Evolutionary conservation across 768 basidiomycete species (phyloP), one percentile per base, ranked within the genome.

Genomic region (Macrolepiota albuminosa): DNA sequence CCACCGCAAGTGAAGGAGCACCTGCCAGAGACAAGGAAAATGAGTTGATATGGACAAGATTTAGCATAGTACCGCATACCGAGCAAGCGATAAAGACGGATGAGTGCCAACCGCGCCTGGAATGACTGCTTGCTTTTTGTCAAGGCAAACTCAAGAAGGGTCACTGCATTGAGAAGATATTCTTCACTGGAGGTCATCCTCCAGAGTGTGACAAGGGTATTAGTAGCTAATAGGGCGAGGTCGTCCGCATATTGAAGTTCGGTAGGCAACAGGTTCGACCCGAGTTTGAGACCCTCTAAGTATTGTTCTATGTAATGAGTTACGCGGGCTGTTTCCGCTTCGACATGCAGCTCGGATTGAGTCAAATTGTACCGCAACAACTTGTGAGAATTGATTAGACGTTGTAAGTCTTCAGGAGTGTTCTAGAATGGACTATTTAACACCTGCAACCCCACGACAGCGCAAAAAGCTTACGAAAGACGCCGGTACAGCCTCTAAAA

Each of bases 241-340:
- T 95, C 95, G 65, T 97, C 95, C 1, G 85, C 89, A 18, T 88
- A 91, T 68, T 96, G 95, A 29, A 95, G 77, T 66, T 96, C 95
- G 0, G 91, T 89, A 4, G 77, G 69, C 8, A 87, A 83, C 21
- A 95, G 78, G 54, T 81, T 75, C 45, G 75, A 73, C 49, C 93
- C 93, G 2, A 93, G 75, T 21, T 81, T 75, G 33, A 95, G 78
- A 18, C 82, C 87, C 4, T 83, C 77, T 34, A 89, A 72, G 68
- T 95, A 96, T 56, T 81, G 78, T 61, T 76, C 71, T 8, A 81
- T 73, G 67, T 87, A 91, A 34, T 78, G 69, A 24, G 72, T 68
- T 16, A 82, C 85, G 13, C 82, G 78, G 16, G 71, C 66, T 2
- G 72, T 69, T 72, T 95, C 92, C 29, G 73, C 73, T 61, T 86